These are phyloP conservation scores for Mrakia hoshinonis DNA, from an alignment of 768 basidiomycete genomes.

Conservation along the genomic window DNA sequence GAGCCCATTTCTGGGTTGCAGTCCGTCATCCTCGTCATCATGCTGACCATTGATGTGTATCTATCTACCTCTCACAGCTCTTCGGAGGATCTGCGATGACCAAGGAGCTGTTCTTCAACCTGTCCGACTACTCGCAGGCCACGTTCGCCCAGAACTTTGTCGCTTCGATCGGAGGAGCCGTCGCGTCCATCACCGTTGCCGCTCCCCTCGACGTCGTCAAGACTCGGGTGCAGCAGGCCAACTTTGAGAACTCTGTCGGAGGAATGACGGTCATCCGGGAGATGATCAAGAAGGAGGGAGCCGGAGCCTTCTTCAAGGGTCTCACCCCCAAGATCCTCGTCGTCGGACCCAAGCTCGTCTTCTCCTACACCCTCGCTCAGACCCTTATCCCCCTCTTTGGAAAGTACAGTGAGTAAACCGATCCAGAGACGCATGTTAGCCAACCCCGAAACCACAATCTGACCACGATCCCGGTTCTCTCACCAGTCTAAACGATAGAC, in stretches of 20 bases:
- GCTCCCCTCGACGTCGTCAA: slow-evolving; percentile 94
- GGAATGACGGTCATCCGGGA: slow-evolving; percentile 77
- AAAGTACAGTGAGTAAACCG: slow-evolving; percentile 50
- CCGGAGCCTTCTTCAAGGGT: slow-evolving; percentile 84
- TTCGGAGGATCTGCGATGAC: slow-evolving; percentile 93
- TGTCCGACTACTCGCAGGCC: slow-evolving; percentile 84
- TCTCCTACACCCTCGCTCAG: slow-evolving; percentile 95
- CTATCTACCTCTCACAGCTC: slow-evolving; percentile 51
- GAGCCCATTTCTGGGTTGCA: too few relatives aligned
- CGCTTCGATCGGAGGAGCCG: slow-evolving; percentile 85
- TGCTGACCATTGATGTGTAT: not conserved
- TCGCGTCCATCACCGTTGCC: slow-evolving; percentile 89
- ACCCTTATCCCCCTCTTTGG: slow-evolving; percentile 86
- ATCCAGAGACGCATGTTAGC: too few relatives aligned
- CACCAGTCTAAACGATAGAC: not conserved
- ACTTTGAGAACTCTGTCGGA: slow-evolving; percentile 65
- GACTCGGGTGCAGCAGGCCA: slow-evolving; percentile 81
- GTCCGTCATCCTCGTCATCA: not conserved
- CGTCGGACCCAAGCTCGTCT: slow-evolving; percentile 94
- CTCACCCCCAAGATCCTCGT: slow-evolving; percentile 96
- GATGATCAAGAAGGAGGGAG: slow-evolving; percentile 76
- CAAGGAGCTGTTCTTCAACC: slow-evolving; percentile 84
- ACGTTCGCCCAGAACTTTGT: slow-evolving; percentile 97
- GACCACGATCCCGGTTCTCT: not conserved
- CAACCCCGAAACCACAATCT: not conserved